Base-by-base conservation (phyloP, 192 early-diverging fungal species). In the Coemansia sp. region DNA sequence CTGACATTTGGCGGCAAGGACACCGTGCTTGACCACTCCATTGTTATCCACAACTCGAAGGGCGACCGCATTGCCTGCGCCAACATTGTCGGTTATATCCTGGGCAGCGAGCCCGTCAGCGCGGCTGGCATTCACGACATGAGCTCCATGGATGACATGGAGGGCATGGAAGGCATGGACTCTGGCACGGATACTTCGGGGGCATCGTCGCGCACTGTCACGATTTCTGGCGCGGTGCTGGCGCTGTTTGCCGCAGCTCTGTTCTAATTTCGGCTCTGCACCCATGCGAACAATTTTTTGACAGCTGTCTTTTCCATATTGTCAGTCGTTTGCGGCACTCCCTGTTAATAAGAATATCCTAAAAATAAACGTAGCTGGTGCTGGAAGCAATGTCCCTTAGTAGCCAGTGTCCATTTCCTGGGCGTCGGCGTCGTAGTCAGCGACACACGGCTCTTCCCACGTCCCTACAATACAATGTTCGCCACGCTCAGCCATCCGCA, bases 41-140 rank as follows among this genome's bases (percentile, higher is more conserved):
- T 84, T 47, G 83, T 84, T 25, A 78, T 84, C 35, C 83, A 84
- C 60, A 67, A 60, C 39, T 25, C 64, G 50, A 67, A 75, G 58
- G 68, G 58, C 31, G 57, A 64, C 39, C 83, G 83, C 10, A 38
- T 82, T 54, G 83, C 77, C 10, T 84, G 83, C 60, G 79, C 60
- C 19, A 70, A 84, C 64, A 77, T 84, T 27, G 53, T 64, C 39
- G 71, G 60, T 22, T 75, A 53, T 30, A 58, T 55, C 12, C 47
- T 55, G 46, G 60, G 2, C 55, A 40, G 25, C 48, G 63, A 45
- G 52, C 31, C 19, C 4, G 25, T 17, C 30, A 51, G 29, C 14
- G 48, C 47, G 9, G 35, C 34, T 5, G 47, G 29, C 29, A 42
- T 43, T 23, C 30, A 49, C 31, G 53, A 34, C 8, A 25, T 20